Base-by-base conservation (phyloP, 163 green algal genomes). In the Scenedesmus sp. region DNA sequence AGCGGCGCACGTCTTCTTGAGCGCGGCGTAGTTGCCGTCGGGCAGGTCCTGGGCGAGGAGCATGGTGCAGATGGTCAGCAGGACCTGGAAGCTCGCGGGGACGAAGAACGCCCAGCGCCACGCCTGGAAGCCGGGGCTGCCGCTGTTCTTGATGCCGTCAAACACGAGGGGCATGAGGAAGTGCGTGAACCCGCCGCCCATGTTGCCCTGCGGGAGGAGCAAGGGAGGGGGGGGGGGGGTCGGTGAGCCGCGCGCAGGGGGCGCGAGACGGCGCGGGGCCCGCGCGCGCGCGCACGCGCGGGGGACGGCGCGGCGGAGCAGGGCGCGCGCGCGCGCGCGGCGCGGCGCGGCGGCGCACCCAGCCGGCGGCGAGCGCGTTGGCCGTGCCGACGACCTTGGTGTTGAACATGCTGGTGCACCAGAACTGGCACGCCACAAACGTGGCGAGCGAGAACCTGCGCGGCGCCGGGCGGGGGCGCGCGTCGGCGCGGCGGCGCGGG, bases 341-440 rank as follows among this genome's bases (percentile, higher is more conserved):
- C 39, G 7, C 6, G 7, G 39, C 39, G 39, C 7, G 7, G 4
- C 4, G 20, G 47, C 71, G 63, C 44, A 80, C 71, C 96, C 95
- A 99, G 81, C 96, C 96, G 36, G 89, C 93, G 53, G 91, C 78
- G 34, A 92, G 92, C 29, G 93, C 92, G 76, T 98, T 98, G 60
- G 91, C 91, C 54, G 87, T 91, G 56, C 94, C 94, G 6, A 98
- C 94, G 47, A 97, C 91, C 45, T 88, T 91, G 54, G 89, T 83
- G 33, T 87, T 93, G 80, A 96, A 96, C 90, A 96, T 93, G 76
- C 88, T 84, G 54, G 87, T 79, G 69, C 64, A 92, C 96, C 96
- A 99, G 87, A 96, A 98, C 87, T 98, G 95, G 87, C 89, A 97
- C 51, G 89, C 86, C 42, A 98, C 95, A 82, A 99, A 99, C 48